Conservation (phyloP, 257 asterid species). For the Solanum chmielewskii region DNA sequence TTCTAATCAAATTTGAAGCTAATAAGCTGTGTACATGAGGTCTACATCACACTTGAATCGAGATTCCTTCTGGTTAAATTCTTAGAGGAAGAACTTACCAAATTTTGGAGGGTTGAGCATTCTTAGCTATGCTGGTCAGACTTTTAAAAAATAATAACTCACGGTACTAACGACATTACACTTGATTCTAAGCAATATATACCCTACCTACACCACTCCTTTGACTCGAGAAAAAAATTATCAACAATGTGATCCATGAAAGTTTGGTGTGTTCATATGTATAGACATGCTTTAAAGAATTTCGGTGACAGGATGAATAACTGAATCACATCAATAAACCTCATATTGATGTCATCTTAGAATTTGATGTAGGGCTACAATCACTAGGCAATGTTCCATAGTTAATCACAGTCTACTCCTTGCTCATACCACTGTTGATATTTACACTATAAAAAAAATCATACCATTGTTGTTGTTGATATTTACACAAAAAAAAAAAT, state of each 20-base stretch:
- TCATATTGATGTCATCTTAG: slow-evolving; percentile 50
- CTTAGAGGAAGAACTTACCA: slow-evolving; percentile 37
- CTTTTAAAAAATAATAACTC: neutral
- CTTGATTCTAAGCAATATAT: no score
- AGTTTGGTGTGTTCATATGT: slow-evolving; percentile 4
- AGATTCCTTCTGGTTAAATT: slow-evolving; percentile 39
- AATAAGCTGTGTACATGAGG: no score
- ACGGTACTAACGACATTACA: no score
- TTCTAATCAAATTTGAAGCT: no score
- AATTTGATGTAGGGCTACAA: slow-evolving; percentile 54
- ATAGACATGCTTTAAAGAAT: slow-evolving; percentile 61
- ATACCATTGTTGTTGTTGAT: neutral
- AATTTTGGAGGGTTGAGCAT: slow-evolving; percentile 57
- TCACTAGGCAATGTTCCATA: no score
- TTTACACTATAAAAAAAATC: neutral
- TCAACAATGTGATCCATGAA: slow-evolving; percentile 48
- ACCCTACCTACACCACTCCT: no score
- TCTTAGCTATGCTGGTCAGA: neutral
- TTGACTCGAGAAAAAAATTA: slow-evolving; percentile 12
- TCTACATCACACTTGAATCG: neutral
- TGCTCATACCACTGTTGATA: neutral
- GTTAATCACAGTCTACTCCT: neutral
- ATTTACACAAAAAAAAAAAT: neutral
- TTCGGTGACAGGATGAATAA: slow-evolving; percentile 80
- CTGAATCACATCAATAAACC: slow-evolving; percentile 91